Evolutionary conservation across 176 grass and related monocot species (phyloP), one percentile per base, ranked within the genome.

Genomic region (Hsuehochloa calcarea): DNA sequence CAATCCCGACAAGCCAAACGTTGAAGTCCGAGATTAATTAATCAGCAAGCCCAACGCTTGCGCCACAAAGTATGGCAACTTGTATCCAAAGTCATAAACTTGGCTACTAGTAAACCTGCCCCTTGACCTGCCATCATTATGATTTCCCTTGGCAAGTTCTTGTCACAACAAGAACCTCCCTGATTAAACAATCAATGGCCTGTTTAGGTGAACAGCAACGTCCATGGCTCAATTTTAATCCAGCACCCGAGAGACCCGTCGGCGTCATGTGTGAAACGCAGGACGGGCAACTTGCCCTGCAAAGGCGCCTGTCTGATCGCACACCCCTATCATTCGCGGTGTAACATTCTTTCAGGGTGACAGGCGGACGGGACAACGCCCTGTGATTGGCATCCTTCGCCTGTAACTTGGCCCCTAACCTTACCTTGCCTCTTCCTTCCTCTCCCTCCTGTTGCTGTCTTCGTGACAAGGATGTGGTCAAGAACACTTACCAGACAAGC

Each of bases 401-500:
- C 11, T 27, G 65, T 40, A 19, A 47, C 66, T 73, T 86, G 56
- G 20, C 35, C 80, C 41, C 66, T 44, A 47, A 27, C 77, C n/a
- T 40, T 35, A 7, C 34, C 51, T 12, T 20, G 35, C 68, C 38
- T 62, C 15, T 14, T 38, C 22, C n/a, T 19, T 14, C 31, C 12
- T 43, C 50, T 62, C 15, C n/a, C 56, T 34, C 31, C 20, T 43
- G 4, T 0, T 23, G 70, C 52, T 54, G 82, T 76, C 74, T 12
- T 61, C 63, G 31, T 8, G 84, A 90, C 80, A 83, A 29, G 20
- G 84, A 79, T 47, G 84, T 3, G 84, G 85, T 87, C 74, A 84
- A 69, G 74, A 87, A 74, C 73, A 84, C 84, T 81, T 80, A 74
- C 68, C 80, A 9, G 86, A 90, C 84, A 83, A 90, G 73, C 56